These are phyloP conservation scores for Aspergillus proliferans DNA, from an alignment of 2,329 filamentous ascomycete species.

Conservation along the genomic window DNA sequence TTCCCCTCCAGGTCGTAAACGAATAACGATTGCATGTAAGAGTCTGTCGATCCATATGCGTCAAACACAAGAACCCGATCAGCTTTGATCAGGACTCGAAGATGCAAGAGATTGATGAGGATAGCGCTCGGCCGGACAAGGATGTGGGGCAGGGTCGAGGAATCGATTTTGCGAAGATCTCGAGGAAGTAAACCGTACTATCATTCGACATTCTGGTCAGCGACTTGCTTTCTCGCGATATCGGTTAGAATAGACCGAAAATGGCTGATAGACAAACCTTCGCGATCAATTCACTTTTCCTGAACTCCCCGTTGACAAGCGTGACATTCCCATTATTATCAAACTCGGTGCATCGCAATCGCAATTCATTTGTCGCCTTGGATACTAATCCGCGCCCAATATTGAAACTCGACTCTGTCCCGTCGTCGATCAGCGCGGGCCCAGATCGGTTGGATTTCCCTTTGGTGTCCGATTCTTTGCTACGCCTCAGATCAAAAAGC, in stretches of 20 bases:
- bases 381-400: conserved; percentile 63
- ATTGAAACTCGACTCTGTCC: conserved; percentile 56
- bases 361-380: conserved; percentile 76
- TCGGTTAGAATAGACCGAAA: background rate
- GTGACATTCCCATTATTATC: conserved; percentile 89
- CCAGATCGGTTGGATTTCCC: conserved; percentile 49
- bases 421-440: conserved; percentile 53
- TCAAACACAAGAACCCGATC: conserved; percentile 94
- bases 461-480: conserved; percentile 26
- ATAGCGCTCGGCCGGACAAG: conserved; percentile 89
- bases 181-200: conserved; percentile 88
- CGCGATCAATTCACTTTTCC: conserved; percentile 93
- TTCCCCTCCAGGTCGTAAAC: conserved; percentile 97
- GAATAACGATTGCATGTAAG: conserved; percentile 91
- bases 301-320: conserved; percentile 89
- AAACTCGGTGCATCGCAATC: conserved; percentile 88
- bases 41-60: conserved; percentile 88
- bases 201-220: conserved; percentile 1
- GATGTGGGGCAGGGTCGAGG: conserved; percentile 89
- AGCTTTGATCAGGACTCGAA: conserved; percentile 90
- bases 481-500: conserved; percentile 29
- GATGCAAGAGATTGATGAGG: conserved; percentile 89
- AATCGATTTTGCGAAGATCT: conserved; percentile 96
- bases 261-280: conserved; percentile 56
- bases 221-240: no score